Evolutionary conservation across 1,284 basidiomycete genomes (phyloP), one percentile per base, ranked within the genome.

Genomic region (Rhodotorula sp.): DNA sequence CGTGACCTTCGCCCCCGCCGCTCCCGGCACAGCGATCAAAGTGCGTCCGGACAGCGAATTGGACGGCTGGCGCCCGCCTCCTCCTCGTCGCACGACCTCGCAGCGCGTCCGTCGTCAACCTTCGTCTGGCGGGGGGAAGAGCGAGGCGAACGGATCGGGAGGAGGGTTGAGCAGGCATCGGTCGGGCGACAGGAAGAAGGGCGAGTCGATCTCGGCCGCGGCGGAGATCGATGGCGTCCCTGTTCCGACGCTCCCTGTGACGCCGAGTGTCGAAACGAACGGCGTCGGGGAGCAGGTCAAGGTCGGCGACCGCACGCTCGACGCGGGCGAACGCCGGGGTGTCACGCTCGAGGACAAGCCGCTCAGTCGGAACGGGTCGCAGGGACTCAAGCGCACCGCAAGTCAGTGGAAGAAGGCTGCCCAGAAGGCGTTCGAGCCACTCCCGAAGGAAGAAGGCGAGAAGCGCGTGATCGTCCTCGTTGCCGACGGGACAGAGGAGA

Each of bases 401-500:
- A 62, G 58, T 40, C 46, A 56, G 31, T 65, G 66, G 47, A 59
- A 56, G 22, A 64, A 62, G 53, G 64, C 65, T 9, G 66, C 58
- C 6, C 53, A 60, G 47, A 70, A 71, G 61, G 50, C 63, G 28
- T 74, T 74, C 51, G 70, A 64, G 9, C 73, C 73, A 20, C 28
- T 53, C 9, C 58, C 64, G 8, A 74, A 73, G 58, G 51, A 24
- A 22, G 63, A 63, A 6, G 73, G 69, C 30, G 73, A 75, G 57
- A 73, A 68, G 59, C 24, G 71, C 46, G 89, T 88, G 30, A 81
- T 91, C 34, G 84, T 93, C 62, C 82, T 93, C 30, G 85, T 93
- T n/a, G 89, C 91, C n/a, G 85, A 93, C 77, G 92, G 91, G 13
- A 91, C 90, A 0, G 91, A 94, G 77, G 90, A 92, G 80, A 91